Evolutionary conservation across 768 basidiomycete species (phyloP), one percentile per base, ranked within the genome.

Genomic region (Boletus rubroflammeus): DNA sequence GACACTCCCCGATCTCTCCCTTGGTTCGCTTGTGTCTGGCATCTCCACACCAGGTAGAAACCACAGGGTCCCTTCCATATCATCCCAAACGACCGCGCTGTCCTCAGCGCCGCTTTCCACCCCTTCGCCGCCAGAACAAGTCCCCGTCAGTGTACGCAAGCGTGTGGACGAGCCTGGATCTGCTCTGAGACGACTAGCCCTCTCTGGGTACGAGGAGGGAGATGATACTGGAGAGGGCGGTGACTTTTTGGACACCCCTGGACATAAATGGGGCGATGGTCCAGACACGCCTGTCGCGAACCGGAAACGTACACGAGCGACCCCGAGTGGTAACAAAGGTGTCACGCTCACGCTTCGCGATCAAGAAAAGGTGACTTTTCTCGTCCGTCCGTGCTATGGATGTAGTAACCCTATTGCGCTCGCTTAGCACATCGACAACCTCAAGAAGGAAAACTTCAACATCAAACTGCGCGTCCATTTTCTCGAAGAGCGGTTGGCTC

Each of bases 391-490:
- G 13, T 48, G 25, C 25, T 23, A 7, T 25, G 7, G 41, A 10
- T 35, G 21, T 36, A 45, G 13, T 44, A 9, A 50, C 17, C 9
- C 25, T 28, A 6, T 17, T 29, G 0, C 7, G 8, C 36, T 29
- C 38, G 10, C 26, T n/a, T 64, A 98, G 95, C 90, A 95, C 70
- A 92, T 97, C 66, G 93, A 98, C 73, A 85, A 85, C 57, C 82
- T 94, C 64, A 94, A 96, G 76, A 97, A 95, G 70, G 95, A 98
- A 70, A 96, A 96, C 77, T 98, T 98, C 70, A 88, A 87, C 65
- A 86, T 99, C 67, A 97, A 98, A 71, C 81, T 98, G 48, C 90
- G 93, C 54, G 90, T 98, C 3, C 93, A 97, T 67, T 96, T 97
- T 68, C 81, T 97, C 40, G 92, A 98, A 71, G 93, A 98, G 64